Evolutionary conservation across 495 filamentous ascomycete species (phyloP).

Genomic region (Daldinia bambusicola): DNA sequence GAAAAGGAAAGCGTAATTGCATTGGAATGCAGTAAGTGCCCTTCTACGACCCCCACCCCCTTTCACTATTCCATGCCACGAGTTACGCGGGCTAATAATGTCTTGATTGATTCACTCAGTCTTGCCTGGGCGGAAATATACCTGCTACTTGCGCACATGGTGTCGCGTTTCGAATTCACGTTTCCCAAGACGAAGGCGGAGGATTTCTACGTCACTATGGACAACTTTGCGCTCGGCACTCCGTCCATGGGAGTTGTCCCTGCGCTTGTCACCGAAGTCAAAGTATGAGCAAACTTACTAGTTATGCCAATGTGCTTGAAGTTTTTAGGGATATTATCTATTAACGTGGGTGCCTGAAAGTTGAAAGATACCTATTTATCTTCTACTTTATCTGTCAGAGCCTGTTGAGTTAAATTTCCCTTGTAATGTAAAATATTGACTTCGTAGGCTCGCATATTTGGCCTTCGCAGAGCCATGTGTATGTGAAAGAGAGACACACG

Average conservation of each 20-base stretch:
- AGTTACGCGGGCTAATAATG: background rate
- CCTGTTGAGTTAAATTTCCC: too few relatives aligned
- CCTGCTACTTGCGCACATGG: conserved; percentile 35
- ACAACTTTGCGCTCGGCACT: conserved; percentile 48
- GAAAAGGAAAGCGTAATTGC: conserved; percentile 32
- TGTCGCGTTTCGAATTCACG: conserved; percentile 40
- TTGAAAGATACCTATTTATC: too few relatives aligned
- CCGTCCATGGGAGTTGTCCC: conserved; percentile 19
- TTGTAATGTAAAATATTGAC: too few relatives aligned
- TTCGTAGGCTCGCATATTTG: too few relatives aligned
- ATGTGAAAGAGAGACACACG: too few relatives aligned
- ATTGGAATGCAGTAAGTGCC: conserved; percentile 33
- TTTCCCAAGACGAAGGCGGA: conserved; percentile 28
- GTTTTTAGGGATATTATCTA: too few relatives aligned
- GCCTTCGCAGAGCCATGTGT: too few relatives aligned
- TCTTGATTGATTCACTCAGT: conserved; percentile 22
- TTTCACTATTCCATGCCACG: background rate
- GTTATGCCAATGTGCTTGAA: too few relatives aligned
- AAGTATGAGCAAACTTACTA: background rate
- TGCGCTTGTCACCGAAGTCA: background rate
- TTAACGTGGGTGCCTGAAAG: too few relatives aligned
- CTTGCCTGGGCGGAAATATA: conserved; percentile 49
- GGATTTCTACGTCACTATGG: conserved; percentile 43
- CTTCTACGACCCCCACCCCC: background rate
- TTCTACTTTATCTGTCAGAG: too few relatives aligned